Conservation (phyloP, 2,329 filamentous ascomycete species). For the Thelonectria rubi region DNA sequence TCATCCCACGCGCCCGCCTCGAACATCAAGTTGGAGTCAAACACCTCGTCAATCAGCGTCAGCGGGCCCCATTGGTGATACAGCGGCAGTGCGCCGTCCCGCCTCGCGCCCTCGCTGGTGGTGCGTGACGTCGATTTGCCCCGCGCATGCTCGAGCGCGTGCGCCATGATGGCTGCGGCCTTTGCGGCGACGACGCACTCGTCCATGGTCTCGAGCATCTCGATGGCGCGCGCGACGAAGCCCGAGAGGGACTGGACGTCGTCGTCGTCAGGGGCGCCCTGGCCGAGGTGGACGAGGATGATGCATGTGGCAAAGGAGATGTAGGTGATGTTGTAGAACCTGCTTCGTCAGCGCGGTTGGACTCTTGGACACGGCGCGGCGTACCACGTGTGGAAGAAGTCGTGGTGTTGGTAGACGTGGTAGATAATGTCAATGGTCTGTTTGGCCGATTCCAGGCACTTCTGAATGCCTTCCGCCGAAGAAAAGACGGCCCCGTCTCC, state of each 20-base stretch:
- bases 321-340: conserved; percentile 27
- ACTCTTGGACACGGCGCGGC: background rate
- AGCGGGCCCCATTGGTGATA: conserved; percentile 24
- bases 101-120: conserved; percentile 8
- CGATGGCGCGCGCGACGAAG: conserved; percentile 15
- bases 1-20: conserved; percentile 21
- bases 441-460: conserved; percentile 19
- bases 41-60: conserved; percentile 22
- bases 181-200: conserved; percentile 21
- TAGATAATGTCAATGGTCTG: conserved; percentile 24
- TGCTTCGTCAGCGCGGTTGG: background rate
- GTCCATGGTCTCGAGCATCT: conserved; percentile 25
- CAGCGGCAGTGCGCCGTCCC: conserved; percentile 16
- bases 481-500: conserved; percentile 5
- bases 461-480: conserved; percentile 15
- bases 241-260: conserved; percentile 14
- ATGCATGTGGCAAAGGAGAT: conserved; percentile 20
- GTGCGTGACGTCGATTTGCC: conserved; percentile 12
- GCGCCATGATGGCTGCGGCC: conserved; percentile 8
- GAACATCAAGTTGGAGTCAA: conserved; percentile 24
- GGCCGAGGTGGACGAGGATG: conserved; percentile 16
- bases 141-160: conserved; percentile 13
- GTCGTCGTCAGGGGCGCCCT: conserved; percentile 8
- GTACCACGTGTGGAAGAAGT: conserved; percentile 23
- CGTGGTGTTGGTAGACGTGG: conserved; percentile 17